Base-by-base conservation (phyloP, 176 grass and related monocot genomes). In the Aegilops sharonensis region DNA sequence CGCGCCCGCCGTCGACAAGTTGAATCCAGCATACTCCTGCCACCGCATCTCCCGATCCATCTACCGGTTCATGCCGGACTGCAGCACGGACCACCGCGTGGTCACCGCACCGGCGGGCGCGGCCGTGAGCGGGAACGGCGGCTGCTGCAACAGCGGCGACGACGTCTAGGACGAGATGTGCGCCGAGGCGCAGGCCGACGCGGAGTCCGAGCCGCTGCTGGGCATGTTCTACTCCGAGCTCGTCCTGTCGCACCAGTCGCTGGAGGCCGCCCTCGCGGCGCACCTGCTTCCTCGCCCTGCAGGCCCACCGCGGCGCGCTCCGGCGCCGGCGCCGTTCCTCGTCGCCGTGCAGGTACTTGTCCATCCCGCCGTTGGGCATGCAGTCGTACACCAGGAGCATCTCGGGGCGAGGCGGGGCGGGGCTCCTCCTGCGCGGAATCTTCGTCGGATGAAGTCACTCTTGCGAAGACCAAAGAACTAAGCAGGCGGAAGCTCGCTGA, bases 211-310 rank as follows among this genome's bases (percentile, higher is more conserved):
- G 85, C 96, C 93, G 6, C 23, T 94, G 10, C 90, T 98, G 57
- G 75, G 37, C 20, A 86, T 86, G 64, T 91, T 86, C 86, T 98
- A 98, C 84, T 66, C 2, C 34, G 81, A 94, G 32, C 86, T 94
- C 15, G 88, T 98, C 40, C 90, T 98, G 12, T 88, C 74, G 45
- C 90, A 81, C 1, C 45, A 50, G 8, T 91, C 87, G 27, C 88
- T 98, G 30, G 96, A 98, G 78, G 15, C 84, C 45, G 93, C 96
- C 14, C 96, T 98, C 56, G 88, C 96, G 18, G 81, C 84, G 15
- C 88, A 95, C 63, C 91, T 98, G 1, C 6, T 98, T 98, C 87
- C 82, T 98, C 14, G 93, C 93, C 18, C 80, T 98, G 70, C 96
- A 98, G 75, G 88, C 83, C 9, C 89, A 98, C 91, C 91, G 96